Base-by-base conservation (phyloP, 345 rosid species). In the Eucalyptus polyanthemos region DNA sequence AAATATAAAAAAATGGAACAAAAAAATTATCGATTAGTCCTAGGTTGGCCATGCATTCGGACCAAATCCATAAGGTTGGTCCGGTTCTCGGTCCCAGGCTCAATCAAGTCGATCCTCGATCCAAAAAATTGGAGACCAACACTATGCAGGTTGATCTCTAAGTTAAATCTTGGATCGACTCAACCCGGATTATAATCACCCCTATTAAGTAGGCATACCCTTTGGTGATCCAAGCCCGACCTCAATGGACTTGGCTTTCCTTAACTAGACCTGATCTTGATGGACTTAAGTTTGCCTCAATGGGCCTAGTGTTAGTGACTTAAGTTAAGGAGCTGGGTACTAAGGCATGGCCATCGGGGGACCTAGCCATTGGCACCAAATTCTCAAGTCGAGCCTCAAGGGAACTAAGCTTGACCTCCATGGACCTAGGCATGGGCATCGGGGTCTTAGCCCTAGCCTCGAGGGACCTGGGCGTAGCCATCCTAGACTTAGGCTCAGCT, bases 61-160 rank as follows among this genome's bases (percentile, higher is more conserved):
- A 19, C 24, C 1, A 7, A 53, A 53, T 7, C 24, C 58, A 53
- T 53, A 53, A 2, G 9, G 5, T 53, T 53, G 24, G 10, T 53
- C 0, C 1, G 0, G 24, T 53, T 1, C 24, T 53, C 56, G 10
- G 0, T 53, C 4, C 56, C 0, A 8, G 4, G 24, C 10, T 53
- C 4, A 19, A 53, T 17, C 2, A 1, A 19, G 24, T 53, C 1
- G 24, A 7, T 53, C 4, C 0, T 53, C 5, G 0, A 17, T 19
- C 9, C 24, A 8, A 53, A 53, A 53, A 53, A 8, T 19, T 19
- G 5, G 24, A 53, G 4, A 53, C 9, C 24, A 53, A 19, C 58
- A 53, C 24, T 53, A 19, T 53, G 58, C 2, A 0, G 1, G 24
- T 53, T 53, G 9, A 9, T 19, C 10, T 53, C 56, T 53, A 7